Percentiles rank a stretch among this genome's conserved stretches.
These are phyloP conservation scores for Globisporangium cystogenes DNA, from an alignment of 352 stramenopile species.

Conservation along the genomic window DNA sequence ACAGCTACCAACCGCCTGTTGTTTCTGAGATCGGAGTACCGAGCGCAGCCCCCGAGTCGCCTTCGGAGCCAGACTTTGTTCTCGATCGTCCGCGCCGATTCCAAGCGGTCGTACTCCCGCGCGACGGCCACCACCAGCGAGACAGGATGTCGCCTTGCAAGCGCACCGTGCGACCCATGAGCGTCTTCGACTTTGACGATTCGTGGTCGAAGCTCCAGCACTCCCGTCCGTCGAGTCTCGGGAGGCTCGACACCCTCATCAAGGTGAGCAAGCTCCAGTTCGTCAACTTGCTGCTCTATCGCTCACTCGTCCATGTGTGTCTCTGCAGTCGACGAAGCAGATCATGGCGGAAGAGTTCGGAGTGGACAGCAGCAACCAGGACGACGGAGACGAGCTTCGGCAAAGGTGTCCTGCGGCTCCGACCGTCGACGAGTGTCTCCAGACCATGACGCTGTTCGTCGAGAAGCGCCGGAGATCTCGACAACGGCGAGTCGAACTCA, in stretches of 20 bases:
- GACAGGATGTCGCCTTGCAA: conserved; percentile 2
- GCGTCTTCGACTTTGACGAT: conserved; percentile 13
- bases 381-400: background rate
- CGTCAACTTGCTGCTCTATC: too few species aligned
- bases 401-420: background rate
- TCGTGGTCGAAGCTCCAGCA: conserved; percentile 9
- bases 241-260: conserved; percentile 8
- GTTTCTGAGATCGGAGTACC: background rate
- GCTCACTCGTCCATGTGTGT: background rate
- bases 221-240: conserved; percentile 1
- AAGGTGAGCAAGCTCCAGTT: too few species aligned
- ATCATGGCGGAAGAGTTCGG: conserved; percentile 8
- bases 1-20: background rate
- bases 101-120: background rate
- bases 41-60: background rate
- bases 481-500: conserved; percentile 2
- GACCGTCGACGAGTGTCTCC: conserved; percentile 4
- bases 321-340: conserved; percentile 6
- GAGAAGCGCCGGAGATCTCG: background rate
- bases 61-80: conserved; percentile 6
- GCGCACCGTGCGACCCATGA: conserved; percentile 3
- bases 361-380: conserved; percentile 3
- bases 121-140: background rate
- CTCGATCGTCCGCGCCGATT: background rate
- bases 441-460: conserved; percentile 4